These are phyloP conservation scores for Medicago truncatula DNA, from an alignment of 306 rosid species.

Conservation along the genomic window DNA sequence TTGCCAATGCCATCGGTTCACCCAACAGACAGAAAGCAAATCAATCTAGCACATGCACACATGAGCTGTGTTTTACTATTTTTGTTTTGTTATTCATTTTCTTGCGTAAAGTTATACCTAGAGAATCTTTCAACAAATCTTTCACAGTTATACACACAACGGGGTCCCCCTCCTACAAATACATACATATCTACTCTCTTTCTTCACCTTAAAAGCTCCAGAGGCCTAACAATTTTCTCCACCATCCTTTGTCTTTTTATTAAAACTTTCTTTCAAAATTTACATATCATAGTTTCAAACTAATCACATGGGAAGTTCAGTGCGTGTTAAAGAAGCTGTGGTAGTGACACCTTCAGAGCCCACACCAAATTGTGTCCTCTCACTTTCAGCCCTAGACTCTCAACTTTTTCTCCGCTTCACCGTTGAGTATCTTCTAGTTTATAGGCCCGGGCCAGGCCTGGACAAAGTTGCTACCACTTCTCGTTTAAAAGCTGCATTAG, in stretches of 20 bases:
- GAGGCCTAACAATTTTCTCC: neutral
- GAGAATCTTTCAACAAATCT: slow-evolving; percentile 86
- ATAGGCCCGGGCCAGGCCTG: slow-evolving; percentile 43
- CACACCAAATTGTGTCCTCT: slow-evolving; percentile 60
- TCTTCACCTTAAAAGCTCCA: neutral
- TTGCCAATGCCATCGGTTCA: slow-evolving; percentile 16
- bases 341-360: slow-evolving; percentile 71
- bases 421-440: slow-evolving; percentile 73
- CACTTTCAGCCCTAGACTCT: slow-evolving; percentile 79
- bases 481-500: slow-evolving; percentile 61
- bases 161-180: slow-evolving; percentile 43
- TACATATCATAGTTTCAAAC: neutral
- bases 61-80: slow-evolving; percentile 50
- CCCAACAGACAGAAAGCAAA: slow-evolving; percentile 57
- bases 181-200: neutral
- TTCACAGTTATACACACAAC: slow-evolving; percentile 56
- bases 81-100: slow-evolving; percentile 57
- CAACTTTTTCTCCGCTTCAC: slow-evolving; percentile 93
- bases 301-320: slow-evolving; percentile 59
- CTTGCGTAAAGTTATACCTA: slow-evolving; percentile 62
- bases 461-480: slow-evolving; percentile 36
- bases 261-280: neutral
- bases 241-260: neutral
- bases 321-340: slow-evolving; percentile 61
- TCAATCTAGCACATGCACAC: slow-evolving; percentile 36